These are phyloP conservation scores for Phaseolus lunatus DNA, from an alignment of 306 rosid genomes.

Conservation along the genomic window DNA sequence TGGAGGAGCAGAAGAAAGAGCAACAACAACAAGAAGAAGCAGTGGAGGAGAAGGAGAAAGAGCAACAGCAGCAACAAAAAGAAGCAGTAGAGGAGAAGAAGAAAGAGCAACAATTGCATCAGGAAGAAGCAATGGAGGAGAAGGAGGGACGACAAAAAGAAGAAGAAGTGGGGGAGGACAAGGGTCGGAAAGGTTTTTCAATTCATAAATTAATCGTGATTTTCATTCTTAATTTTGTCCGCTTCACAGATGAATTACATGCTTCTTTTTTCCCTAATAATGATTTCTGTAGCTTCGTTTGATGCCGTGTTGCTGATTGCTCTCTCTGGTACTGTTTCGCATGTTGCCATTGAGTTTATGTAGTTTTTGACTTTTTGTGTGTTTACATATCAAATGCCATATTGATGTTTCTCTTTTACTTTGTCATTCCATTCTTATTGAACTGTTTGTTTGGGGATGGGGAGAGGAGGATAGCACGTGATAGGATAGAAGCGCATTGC, in stretches of 20 bases:
- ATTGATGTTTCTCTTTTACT: background rate
- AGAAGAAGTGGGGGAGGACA: slow-evolving; percentile 20
- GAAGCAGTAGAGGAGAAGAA: background rate
- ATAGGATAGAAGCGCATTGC: background rate
- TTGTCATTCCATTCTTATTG: background rate
- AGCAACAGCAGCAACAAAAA: background rate
- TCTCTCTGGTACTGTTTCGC: background rate
- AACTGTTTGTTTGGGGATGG: background rate
- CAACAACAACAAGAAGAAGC: background rate
- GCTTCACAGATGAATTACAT: background rate
- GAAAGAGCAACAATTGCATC: background rate
- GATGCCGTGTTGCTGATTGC: slow-evolving; percentile 5
- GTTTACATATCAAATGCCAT: background rate
- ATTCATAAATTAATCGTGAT: background rate
- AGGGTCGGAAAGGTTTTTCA: slow-evolving; percentile 48
- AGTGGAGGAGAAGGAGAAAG: background rate
- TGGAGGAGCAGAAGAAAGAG: background rate
- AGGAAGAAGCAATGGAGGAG: background rate
- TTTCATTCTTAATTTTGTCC: slow-evolving; percentile 23
- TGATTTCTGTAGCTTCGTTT: background rate
- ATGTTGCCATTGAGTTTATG: slow-evolving; percentile 16
- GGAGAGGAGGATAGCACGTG: slow-evolving; percentile 19
- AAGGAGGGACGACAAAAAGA: background rate
- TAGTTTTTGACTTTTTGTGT: background rate
- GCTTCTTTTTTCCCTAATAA: background rate